Percentiles rank a stretch among this genome's conserved stretches.
Evolutionary conservation across 2,329 filamentous ascomycete species (phyloP).

Genomic region (Trichoderma lentiforme): DNA sequence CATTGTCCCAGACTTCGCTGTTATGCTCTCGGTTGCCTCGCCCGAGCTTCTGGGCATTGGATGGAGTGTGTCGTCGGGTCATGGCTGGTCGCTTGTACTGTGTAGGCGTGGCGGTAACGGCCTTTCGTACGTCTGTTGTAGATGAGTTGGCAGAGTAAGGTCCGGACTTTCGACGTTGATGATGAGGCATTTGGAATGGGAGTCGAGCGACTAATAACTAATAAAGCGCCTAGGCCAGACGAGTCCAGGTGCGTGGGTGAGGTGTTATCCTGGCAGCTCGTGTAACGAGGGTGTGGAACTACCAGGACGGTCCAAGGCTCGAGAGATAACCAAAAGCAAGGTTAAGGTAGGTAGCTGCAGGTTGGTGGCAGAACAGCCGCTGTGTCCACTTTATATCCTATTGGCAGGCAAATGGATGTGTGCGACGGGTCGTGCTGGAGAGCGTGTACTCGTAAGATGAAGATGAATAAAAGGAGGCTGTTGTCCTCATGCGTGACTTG

Average conservation of each 20-base stretch:
- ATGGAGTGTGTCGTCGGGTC: slow-evolving; percentile 42
- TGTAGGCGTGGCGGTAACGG: slow-evolving; percentile 44
- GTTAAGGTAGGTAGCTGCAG: background rate
- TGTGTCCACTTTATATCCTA: background rate
- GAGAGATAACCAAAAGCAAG: background rate
- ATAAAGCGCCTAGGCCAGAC: background rate
- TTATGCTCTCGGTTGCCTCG: slow-evolving; percentile 51
- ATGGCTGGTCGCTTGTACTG: slow-evolving; percentile 48
- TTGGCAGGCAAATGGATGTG: background rate
- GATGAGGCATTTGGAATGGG: slow-evolving; percentile 50
- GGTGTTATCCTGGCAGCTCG: slow-evolving; percentile 18
- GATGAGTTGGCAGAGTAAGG: slow-evolving; percentile 51
- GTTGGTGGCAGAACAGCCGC: background rate
- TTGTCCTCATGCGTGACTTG: slow-evolving; percentile 8
- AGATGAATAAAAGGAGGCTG: background rate
- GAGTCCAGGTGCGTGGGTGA: background rate
- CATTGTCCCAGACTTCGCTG: slow-evolving; percentile 49
- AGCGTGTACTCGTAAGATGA: background rate
- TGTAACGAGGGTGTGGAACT: background rate
- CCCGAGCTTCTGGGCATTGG: slow-evolving; percentile 45
- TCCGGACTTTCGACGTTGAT: slow-evolving; percentile 55
- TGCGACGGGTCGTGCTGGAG: background rate
- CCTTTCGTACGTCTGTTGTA: slow-evolving; percentile 54
- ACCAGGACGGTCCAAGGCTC: slow-evolving; percentile 15
- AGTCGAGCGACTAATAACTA: background rate